Evolutionary conservation across 2,329 filamentous ascomycete species (phyloP).

Genomic region (Colletotrichum costaricense): DNA sequence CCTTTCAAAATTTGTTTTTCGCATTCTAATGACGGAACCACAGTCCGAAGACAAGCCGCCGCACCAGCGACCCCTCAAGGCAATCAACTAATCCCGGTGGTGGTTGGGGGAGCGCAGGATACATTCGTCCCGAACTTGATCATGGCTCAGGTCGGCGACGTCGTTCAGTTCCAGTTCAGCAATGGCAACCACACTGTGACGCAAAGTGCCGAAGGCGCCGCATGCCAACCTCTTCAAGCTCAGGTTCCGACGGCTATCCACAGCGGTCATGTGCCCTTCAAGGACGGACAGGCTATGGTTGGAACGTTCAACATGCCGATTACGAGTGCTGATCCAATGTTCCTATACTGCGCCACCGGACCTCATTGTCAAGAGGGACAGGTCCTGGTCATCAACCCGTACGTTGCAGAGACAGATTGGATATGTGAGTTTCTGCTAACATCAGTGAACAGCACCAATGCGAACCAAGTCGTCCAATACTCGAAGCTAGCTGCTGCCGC

Average conservation of each 20-base stretch:
- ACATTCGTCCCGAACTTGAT: conserved; percentile 51
- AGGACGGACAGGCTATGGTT: conserved; percentile 48
- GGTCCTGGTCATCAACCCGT: conserved; percentile 63
- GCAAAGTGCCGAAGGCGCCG: conserved; percentile 47
- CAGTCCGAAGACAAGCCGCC: conserved; percentile 30
- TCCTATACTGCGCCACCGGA: conserved; percentile 61
- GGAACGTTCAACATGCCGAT: conserved; percentile 61
- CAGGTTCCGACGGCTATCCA: conserved; percentile 47
- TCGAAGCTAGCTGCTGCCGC: conserved; percentile 40
- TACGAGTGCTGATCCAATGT: conserved; percentile 56
- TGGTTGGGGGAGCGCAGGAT: conserved; percentile 50
- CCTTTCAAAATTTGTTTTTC: rapidly evolving
- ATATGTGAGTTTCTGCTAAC: conserved; percentile 18
- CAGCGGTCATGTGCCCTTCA: conserved; percentile 54
- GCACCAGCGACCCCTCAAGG: conserved; percentile 28
- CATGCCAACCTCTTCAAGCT: conserved; percentile 52
- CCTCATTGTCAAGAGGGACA: conserved; percentile 63
- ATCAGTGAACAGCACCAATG: conserved; percentile 34
- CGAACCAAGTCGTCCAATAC: conserved; percentile 45
- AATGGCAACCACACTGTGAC: conserved; percentile 57
- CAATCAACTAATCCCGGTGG: conserved; percentile 43
- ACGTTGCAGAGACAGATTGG: conserved; percentile 22
- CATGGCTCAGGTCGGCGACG: conserved; percentile 48
- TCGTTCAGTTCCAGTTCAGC: conserved; percentile 56
- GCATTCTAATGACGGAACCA: neutral